Evolutionary conservation across 495 filamentous ascomycete genomes (phyloP), one percentile per base, ranked within the genome.

Genomic region (Neurospora tetrasperma): DNA sequence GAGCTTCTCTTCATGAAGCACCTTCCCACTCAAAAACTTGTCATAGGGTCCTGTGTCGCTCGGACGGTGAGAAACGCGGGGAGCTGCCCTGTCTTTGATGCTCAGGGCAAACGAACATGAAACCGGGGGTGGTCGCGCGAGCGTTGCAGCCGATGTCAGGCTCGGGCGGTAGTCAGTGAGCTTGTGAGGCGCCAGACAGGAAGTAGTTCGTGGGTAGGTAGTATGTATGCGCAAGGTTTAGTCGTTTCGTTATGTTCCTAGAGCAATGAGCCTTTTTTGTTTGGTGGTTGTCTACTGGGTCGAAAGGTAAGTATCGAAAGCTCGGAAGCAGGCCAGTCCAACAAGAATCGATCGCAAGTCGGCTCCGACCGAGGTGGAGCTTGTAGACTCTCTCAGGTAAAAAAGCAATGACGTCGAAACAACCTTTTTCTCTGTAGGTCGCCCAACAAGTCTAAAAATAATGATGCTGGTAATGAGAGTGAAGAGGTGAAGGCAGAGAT

Each of bases 101-200:
- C 71, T 62, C 70, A 42, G 71, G 73, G 44, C 75, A 72, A 72
- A 69, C 69, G 46, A 66, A 71, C 77, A 78, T 78, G 77, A 74
- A 75, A 74, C 75, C 43, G 73, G 66, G 74, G 38, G 11, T 38
- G 54, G 54, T 66, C 43, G 75, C 71, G 62, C 42, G 48, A 71
- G 73, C 27, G 75, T 75, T 74, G 71, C 75, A 76, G 70, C 71
- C 70, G 54, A 70, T 73, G 27, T 66, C 27, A 35, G 54, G 54
- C 54, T 66, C 54, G 31, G 54, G 14, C 14, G 54, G 54, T 66
- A 23, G 54, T 27, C 54, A 66, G 54, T 66, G 27, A 66, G 54
- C 14, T 62, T 66, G 54, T 59, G 48, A 27, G 48, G 48, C 48
- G 48, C 20, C 48, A 27, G 48, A 59, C 20, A 59, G 48, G 3